Evolutionary conservation across 306 rosid species (phyloP).

Genomic region (Purshia tridentata): DNA sequence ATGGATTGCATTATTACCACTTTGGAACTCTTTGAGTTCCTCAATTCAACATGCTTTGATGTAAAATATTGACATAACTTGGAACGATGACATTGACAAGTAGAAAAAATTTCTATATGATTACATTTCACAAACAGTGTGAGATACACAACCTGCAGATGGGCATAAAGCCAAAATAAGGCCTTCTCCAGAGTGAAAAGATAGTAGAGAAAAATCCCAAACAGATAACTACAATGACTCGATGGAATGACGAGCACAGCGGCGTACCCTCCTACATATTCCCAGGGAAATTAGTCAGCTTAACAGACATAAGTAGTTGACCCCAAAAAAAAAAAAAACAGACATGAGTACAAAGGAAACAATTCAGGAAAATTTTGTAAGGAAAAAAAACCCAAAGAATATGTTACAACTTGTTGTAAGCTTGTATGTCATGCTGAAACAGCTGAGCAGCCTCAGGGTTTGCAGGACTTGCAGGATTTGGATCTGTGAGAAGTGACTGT

Average conservation of each 20-base stretch:
- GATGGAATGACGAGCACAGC: constrained; percentile 30
- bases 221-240: constrained; percentile 24
- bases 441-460: constrained; percentile 34
- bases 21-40: constrained; percentile 9
- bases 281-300: neutral
- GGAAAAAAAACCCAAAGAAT: neutral
- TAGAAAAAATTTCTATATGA: neutral
- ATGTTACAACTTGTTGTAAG: constrained; percentile 33
- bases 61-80: constrained; percentile 10
- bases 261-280: constrained; percentile 37
- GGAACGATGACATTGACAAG: neutral
- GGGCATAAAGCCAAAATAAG: neutral
- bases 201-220: neutral
- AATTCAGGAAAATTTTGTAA: neutral
- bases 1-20: neutral
- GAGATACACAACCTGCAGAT: neutral
- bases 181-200: constrained; percentile 4
- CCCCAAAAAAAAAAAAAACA: too few relatives aligned
- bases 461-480: constrained; percentile 37
- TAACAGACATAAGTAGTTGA: neutral
- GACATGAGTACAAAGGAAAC: neutral
- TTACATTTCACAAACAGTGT: constrained; percentile 8
- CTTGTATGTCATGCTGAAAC: constrained; percentile 33
- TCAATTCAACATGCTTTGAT: neutral
- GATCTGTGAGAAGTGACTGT: constrained; percentile 36